Evolutionary conservation across 108 stramenopile species (phyloP), one percentile per base, ranked within the genome.

Genomic region (Nannochloropsis salina): DNA sequence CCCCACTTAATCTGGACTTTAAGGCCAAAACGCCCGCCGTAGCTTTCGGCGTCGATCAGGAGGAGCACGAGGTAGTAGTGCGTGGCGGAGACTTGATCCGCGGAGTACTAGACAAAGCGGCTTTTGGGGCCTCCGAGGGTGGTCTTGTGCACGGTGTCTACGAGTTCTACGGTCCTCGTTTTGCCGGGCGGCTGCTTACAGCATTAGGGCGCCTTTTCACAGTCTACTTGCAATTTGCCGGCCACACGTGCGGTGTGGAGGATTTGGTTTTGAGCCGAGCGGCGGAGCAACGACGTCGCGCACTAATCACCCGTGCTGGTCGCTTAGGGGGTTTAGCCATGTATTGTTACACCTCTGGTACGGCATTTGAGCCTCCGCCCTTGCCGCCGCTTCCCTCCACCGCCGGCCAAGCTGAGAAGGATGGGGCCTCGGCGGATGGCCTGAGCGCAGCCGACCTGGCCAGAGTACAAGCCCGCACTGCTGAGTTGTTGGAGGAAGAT

Each of bases 181-280:
- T 79, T 12, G 88, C 88, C 2, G 88, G 85, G 41, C 82, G 85
- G 80, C 85, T 89, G 1, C 80, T 88, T 2, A 84, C 88, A 51
- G 80, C 80, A 31, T 81, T 81, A 31, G 21, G 80, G 31, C 11
- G 80, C 31, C 40, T 41, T 41, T 40, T 41, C 40, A 11, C 40
- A 3, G 31, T 41, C 31, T 41, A 81, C 40, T 81, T 22, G 22
- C 83, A 95, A 89, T 97, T 93, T 84, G 94, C 96, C 15, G 98
- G 97, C 1, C 97, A 99, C 89, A 97, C 97, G 18, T 99, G 99
- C 89, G 90, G 96, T 80, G 95, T 99, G 91, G 98, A 98, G 83
- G 99, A 99, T 93, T 92, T 99, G 6, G 90, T 96, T 44, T 87
- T 99, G 80, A 97, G 94, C 15, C 91, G 86, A 12, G 90, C 90